Conservation (phyloP, 2,329 filamentous ascomycete species). For the Hypoxylon sp. region DNA sequence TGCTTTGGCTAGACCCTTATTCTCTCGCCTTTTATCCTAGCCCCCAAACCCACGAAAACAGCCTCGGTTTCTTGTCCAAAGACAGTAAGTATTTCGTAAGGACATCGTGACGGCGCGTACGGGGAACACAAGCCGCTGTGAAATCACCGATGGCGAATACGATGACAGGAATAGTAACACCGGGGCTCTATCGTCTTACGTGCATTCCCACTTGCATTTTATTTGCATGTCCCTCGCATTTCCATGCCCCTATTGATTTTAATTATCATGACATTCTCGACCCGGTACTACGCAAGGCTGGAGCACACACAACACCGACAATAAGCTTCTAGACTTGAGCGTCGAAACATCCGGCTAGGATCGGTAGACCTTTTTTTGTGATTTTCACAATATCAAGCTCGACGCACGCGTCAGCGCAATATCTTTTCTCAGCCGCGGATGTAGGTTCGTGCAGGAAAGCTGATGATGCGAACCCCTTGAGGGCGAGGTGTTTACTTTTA, state of each 20-base stretch:
- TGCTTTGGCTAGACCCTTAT: conserved; percentile 1
- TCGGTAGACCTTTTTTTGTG: neutral
- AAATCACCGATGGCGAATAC: conserved; percentile 6
- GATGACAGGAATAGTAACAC: conserved; percentile 21
- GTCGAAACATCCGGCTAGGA: neutral
- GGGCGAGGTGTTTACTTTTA: conserved; percentile 26
- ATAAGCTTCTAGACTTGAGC: conserved; percentile 21
- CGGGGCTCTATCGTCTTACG: conserved; percentile 4
- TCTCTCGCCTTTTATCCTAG: neutral
- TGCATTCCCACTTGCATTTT: neutral
- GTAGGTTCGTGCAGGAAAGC: neutral
- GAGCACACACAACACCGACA: neutral
- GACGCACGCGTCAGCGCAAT: conserved; percentile 38
- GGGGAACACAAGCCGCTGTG: conserved; percentile 2
- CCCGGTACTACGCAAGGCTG: neutral
- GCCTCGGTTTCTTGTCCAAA: conserved; percentile 25
- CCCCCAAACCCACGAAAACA: neutral
- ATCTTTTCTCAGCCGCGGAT: conserved; percentile 21
- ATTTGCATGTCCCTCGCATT: neutral
- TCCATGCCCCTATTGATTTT: neutral
- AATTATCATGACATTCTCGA: neutral
- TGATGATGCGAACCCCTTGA: neutral
- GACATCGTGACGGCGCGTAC: conserved; percentile 1
- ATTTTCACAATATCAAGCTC: conserved; percentile 7
- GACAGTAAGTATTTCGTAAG: conserved; percentile 28